Evolutionary conservation across 2,329 filamentous ascomycete genomes (phyloP).

Genomic region (Colletotrichum chrysophilum): DNA sequence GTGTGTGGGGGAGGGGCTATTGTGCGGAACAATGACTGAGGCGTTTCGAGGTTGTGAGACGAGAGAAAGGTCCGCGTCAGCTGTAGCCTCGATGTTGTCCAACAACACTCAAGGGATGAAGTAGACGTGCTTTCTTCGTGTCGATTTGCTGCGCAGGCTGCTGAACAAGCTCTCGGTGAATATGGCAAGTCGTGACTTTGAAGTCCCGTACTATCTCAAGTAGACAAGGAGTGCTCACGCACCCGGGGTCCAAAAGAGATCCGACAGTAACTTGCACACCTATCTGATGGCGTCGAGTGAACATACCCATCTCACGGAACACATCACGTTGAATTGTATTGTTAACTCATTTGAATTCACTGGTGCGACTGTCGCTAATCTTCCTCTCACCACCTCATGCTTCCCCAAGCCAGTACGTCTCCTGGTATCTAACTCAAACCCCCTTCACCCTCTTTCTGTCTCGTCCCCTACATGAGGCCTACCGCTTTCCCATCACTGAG

Average conservation of each 20-base stretch:
- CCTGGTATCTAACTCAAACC: not conserved
- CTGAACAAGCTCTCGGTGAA: not conserved
- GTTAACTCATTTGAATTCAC: slow-evolving; percentile 10
- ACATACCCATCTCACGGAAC: not conserved
- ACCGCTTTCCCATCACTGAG: not conserved
- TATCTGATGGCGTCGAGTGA: not conserved
- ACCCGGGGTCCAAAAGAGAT: not conserved
- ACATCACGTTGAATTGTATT: not conserved
- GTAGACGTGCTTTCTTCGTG: not conserved
- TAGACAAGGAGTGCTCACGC: not conserved
- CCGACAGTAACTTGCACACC: not conserved
- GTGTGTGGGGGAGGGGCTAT: not conserved
- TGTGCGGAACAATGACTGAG: not conserved
- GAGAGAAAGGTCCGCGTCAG: not conserved
- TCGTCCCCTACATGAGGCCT: slow-evolving; percentile 1
- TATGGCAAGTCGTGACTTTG: not conserved
- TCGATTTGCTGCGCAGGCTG: not conserved
- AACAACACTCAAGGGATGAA: not conserved
- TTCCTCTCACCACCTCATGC: slow-evolving; percentile 21
- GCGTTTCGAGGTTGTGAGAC: not conserved
- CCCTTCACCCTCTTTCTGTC: not conserved
- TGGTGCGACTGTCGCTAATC: slow-evolving; percentile 11
- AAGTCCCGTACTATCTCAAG: not conserved
- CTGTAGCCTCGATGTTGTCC: not conserved
- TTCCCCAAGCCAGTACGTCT: not conserved